phyloP scores from a whole-genome alignment of 441 rosid species.

The Jatropha podagrica region DNA sequence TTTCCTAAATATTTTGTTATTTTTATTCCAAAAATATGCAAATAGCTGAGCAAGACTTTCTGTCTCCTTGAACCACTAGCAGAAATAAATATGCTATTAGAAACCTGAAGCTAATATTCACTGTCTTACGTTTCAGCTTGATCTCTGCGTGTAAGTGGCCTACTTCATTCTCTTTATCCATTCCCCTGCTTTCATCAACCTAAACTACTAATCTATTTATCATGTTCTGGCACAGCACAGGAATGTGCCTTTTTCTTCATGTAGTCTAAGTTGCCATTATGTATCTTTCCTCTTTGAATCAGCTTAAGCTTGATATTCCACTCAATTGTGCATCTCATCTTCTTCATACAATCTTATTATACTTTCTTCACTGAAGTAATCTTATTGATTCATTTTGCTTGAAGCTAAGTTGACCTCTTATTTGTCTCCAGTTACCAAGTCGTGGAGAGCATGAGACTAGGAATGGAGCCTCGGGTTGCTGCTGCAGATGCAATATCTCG shows the following conservation, averaged over 20 bases:
- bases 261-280: background rate
- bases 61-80: background rate
- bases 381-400: background rate
- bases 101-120: background rate
- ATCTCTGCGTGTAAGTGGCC: background rate
- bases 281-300: background rate
- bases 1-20: background rate
- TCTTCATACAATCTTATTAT: background rate
- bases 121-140: background rate
- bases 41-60: background rate
- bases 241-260: background rate
- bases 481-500: conserved; percentile 78
- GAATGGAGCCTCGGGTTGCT: conserved; percentile 76
- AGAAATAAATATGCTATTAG: too few species aligned
- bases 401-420: background rate
- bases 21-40: background rate
- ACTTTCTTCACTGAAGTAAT: background rate
- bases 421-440: conserved; percentile 71
- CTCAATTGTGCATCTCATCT: background rate
- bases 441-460: conserved; percentile 89
- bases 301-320: background rate
- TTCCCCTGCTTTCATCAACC: background rate
- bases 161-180: background rate
- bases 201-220: background rate
- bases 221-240: background rate